These are phyloP conservation scores for Colletotrichum ledebouriae DNA, from an alignment of 2,329 filamentous ascomycete genomes.

Conservation along the genomic window DNA sequence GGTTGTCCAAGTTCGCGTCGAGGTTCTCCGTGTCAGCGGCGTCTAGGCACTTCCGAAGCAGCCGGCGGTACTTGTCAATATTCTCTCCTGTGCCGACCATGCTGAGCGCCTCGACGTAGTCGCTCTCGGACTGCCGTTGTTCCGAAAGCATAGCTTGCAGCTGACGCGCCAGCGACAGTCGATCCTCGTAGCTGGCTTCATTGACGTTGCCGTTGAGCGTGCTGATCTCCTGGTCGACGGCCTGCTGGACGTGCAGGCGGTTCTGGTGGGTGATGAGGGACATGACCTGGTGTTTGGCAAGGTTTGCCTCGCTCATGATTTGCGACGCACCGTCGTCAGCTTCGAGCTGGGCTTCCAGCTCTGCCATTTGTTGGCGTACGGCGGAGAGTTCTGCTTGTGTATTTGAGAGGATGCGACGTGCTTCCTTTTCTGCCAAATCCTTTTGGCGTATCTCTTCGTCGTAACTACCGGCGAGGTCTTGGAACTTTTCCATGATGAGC, in stretches of 20 bases:
- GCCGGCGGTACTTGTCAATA: slow-evolving; percentile 78
- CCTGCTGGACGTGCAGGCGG: slow-evolving; percentile 64
- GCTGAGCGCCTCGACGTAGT: slow-evolving; percentile 77
- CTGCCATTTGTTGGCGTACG: slow-evolving; percentile 70
- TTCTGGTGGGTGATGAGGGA: slow-evolving; percentile 66
- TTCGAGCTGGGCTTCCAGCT: slow-evolving; percentile 69
- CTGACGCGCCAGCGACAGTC: slow-evolving; percentile 69
- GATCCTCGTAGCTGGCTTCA: slow-evolving; percentile 66
- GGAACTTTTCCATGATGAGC: slow-evolving; percentile 78
- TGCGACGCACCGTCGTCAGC: slow-evolving; percentile 66
- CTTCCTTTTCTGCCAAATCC: slow-evolving; percentile 76
- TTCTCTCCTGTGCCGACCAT: slow-evolving; percentile 79
- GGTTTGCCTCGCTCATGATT: slow-evolving; percentile 64
- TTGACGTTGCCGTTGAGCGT: slow-evolving; percentile 60
- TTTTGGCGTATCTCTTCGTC: slow-evolving; percentile 83
- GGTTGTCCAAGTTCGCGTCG: slow-evolving; percentile 72
- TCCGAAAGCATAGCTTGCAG: slow-evolving; percentile 70
- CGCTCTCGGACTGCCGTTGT: slow-evolving; percentile 72
- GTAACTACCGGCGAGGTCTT: slow-evolving; percentile 77
- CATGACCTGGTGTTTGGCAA: slow-evolving; percentile 63
- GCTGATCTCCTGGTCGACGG: slow-evolving; percentile 64
- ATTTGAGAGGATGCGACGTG: slow-evolving; percentile 73
- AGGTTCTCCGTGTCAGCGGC: slow-evolving; percentile 76
- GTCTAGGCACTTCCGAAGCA: slow-evolving; percentile 77
- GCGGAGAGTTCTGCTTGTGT: slow-evolving; percentile 76